These are phyloP conservation scores for Leavenworthia alabamica DNA, from an alignment of 345 rosid species.

Conservation along the genomic window DNA sequence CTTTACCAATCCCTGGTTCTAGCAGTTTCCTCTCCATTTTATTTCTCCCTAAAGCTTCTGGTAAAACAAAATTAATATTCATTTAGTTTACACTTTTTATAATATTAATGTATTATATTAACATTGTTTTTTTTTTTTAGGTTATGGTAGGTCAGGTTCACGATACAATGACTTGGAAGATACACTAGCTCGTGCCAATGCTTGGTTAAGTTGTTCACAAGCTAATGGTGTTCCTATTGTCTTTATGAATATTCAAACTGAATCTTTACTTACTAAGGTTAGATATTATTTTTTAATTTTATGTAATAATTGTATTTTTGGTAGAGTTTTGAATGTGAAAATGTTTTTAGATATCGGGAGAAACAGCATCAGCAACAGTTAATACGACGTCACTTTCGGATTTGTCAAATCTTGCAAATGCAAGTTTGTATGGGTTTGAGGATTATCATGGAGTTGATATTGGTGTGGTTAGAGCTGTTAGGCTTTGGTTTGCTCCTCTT, in stretches of 20 bases:
- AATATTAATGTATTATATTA: neutral
- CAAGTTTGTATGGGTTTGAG: constrained; percentile 87
- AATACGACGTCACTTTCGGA: constrained; percentile 80
- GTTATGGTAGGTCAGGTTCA: constrained; percentile 61
- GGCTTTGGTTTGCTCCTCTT: constrained; percentile 85
- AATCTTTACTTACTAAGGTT: constrained; percentile 94
- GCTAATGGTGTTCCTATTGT: constrained; percentile 71
- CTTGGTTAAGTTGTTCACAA: constrained; percentile 83
- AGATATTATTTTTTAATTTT: neutral
- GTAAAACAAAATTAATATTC: constrained; percentile 13
- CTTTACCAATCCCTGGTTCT: constrained; percentile 59
- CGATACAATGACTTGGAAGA: constrained; percentile 88
- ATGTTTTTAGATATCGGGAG: constrained; percentile 70
- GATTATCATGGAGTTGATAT: constrained; percentile 97
- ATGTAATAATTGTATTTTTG: neutral
- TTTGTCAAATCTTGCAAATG: constrained; percentile 63
- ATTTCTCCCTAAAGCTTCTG: constrained; percentile 86
- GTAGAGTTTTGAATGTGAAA: neutral
- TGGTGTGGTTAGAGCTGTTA: constrained; percentile 89
- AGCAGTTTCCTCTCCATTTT: constrained; percentile 83
- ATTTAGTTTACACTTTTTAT: neutral
- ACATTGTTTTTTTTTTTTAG: neutral
- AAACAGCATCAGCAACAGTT: constrained; percentile 81
- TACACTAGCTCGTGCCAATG: constrained; percentile 90
- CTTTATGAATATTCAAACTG: constrained; percentile 89